These are phyloP conservation scores for Pharnaceum exiguum DNA, from an alignment of 148 eudicot species.

Conservation along the genomic window DNA sequence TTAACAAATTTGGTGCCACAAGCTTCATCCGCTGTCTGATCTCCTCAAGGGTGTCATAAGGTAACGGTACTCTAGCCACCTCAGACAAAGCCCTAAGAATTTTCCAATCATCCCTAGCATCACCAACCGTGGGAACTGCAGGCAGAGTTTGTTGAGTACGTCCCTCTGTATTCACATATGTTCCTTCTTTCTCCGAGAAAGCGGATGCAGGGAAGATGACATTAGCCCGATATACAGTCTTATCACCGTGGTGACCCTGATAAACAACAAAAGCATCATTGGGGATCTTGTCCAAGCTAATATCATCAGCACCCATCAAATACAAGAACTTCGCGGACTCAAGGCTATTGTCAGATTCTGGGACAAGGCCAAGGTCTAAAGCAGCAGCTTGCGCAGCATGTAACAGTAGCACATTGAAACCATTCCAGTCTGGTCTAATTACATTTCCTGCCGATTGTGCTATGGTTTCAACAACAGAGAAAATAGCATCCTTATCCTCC, in stretches of 20 bases:
- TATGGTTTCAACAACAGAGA: slow-evolving; percentile 58
- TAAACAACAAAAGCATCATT: slow-evolving; percentile 88
- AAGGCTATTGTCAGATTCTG: slow-evolving; percentile 66
- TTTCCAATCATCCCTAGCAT: slow-evolving; percentile 97
- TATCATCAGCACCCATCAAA: slow-evolving; percentile 96
- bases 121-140: slow-evolving; percentile 95
- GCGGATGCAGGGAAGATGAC: slow-evolving; percentile 90
- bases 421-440: slow-evolving; percentile 86
- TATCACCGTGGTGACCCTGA: slow-evolving; percentile 98
- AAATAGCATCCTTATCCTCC: slow-evolving; percentile 77
- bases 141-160: slow-evolving; percentile 78
- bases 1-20: slow-evolving; percentile 86
- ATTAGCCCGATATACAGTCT: slow-evolving; percentile 84
- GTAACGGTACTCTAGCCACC: slow-evolving; percentile 61
- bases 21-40: slow-evolving; percentile 58
- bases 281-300: slow-evolving; percentile 60
- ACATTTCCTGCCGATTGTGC: slow-evolving; percentile 56
- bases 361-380: slow-evolving; percentile 82
- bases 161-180: slow-evolving; percentile 85
- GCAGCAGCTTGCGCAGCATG: slow-evolving; percentile 98
- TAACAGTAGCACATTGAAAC: slow-evolving; percentile 72
- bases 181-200: slow-evolving; percentile 87
- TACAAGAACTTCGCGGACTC: slow-evolving; percentile 82
- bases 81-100: slow-evolving; percentile 87
- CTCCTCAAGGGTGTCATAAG: slow-evolving; percentile 57